phyloP scores from a whole-genome alignment of 1,284 basidiomycete species.

The Pulveroboletus sp. region DNA sequence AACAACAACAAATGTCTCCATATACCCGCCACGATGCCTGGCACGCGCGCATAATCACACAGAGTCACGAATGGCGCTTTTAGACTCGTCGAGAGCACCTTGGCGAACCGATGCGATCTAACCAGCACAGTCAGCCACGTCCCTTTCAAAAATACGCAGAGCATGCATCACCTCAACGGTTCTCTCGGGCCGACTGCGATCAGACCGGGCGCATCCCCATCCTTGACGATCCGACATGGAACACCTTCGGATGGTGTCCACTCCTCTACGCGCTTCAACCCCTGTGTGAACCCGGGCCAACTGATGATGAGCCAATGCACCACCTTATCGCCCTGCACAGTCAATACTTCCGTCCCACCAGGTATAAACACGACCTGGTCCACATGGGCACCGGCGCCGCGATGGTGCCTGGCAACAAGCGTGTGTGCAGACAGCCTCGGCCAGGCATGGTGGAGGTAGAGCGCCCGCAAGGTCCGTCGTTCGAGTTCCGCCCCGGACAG shows the following conservation, averaged over 20 bases:
- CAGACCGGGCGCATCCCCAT: conserved; percentile 13
- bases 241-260: conserved; percentile 16
- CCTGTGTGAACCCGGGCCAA: conserved; percentile 9
- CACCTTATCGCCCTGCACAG: conserved; percentile 25
- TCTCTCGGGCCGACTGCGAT: conserved; percentile 21
- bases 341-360: conserved; percentile 26
- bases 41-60: conserved; percentile 23
- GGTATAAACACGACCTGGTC: conserved; percentile 29
- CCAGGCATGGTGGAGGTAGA: conserved; percentile 24
- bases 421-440: conserved; percentile 15
- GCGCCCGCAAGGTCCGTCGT: conserved; percentile 26
- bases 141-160: not conserved
- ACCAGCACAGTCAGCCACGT: not conserved
- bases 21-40: conserved; percentile 22
- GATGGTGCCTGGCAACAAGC: conserved; percentile 5
- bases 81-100: conserved; percentile 16
- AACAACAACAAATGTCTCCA: conserved; percentile 25
- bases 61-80: conserved; percentile 20
- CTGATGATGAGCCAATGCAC: conserved; percentile 23
- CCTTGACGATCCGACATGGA: conserved; percentile 23
- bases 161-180: conserved; percentile 6
- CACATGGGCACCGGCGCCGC: conserved; percentile 4
- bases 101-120: conserved; percentile 19
- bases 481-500: conserved; percentile 25
- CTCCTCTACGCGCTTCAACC: conserved; percentile 20